Evolutionary conservation across 2,329 filamentous ascomycete genomes (phyloP).

Genomic region (Elsinoe fawcettii): DNA sequence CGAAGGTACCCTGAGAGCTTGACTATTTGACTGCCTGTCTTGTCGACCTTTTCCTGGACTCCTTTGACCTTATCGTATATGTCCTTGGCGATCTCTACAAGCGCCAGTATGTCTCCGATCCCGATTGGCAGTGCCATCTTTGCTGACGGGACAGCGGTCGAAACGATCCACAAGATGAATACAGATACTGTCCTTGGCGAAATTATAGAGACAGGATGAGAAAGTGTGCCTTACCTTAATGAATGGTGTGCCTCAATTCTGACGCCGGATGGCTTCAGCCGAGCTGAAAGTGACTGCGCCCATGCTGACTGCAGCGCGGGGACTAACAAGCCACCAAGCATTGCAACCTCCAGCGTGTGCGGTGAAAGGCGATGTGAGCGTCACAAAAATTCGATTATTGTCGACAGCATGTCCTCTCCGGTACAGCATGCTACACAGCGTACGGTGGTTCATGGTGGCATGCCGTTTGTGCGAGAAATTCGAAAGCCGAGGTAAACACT

Average conservation of each 20-base stretch:
- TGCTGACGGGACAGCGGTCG: not conserved
- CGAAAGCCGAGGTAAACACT: not conserved
- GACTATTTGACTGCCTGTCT: not conserved
- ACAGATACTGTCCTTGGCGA: not conserved
- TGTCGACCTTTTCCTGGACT: not conserved
- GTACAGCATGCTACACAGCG: too few species aligned
- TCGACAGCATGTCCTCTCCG: too few species aligned
- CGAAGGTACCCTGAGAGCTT: not conserved
- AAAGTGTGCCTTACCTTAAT: not conserved
- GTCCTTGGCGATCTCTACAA: not conserved
- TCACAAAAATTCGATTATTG: too few species aligned
- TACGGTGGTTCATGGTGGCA: too few species aligned
- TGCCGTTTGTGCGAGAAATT: too few species aligned
- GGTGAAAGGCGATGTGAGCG: too few species aligned
- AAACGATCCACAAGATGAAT: not conserved
- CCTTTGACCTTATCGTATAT: constrained; percentile 1
- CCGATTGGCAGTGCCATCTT: not conserved
- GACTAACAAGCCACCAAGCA: not conserved
- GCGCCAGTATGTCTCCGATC: not conserved
- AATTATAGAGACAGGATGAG: too few species aligned
- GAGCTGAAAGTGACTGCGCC: constrained; percentile 1
- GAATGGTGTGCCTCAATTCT: not conserved
- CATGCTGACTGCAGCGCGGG: not conserved
- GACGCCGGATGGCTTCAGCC: not conserved
- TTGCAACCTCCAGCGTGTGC: not conserved